Conservation (phyloP, 2,329 filamentous ascomycete species). For the Elsinoe arachidis region DNA sequence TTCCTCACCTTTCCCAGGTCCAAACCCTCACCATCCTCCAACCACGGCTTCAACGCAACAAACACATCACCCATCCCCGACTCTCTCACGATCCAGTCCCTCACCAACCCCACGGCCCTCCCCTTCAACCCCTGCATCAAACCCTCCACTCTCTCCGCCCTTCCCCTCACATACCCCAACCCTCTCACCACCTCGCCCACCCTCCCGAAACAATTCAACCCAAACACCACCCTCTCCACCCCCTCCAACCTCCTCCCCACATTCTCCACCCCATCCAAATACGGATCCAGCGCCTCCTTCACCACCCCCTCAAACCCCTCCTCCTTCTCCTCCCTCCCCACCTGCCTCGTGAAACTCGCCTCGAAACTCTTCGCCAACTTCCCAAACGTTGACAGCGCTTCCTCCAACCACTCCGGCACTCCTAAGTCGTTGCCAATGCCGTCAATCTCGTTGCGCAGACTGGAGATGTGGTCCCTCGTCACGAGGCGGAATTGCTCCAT, state of each 20-base stretch:
- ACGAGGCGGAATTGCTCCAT: slow-evolving; percentile 73
- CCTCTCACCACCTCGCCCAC: slow-evolving; percentile 48
- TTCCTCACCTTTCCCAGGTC: slow-evolving; percentile 48
- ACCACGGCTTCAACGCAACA: slow-evolving; percentile 42
- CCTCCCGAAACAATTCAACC: slow-evolving; percentile 60
- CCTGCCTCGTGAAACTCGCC: slow-evolving; percentile 55
- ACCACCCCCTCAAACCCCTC: slow-evolving; percentile 65
- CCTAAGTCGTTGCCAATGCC: slow-evolving; percentile 63
- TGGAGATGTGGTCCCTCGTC: slow-evolving; percentile 70
- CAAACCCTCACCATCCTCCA: slow-evolving; percentile 28
- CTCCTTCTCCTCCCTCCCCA: slow-evolving; percentile 46
- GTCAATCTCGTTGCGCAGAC: slow-evolving; percentile 63
- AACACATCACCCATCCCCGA: slow-evolving; percentile 66
- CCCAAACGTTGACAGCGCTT: slow-evolving; percentile 68
- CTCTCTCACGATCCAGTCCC: slow-evolving; percentile 59
- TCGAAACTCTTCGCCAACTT: slow-evolving; percentile 81
- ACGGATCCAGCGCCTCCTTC: slow-evolving; percentile 74
- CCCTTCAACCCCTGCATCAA: slow-evolving; percentile 27
- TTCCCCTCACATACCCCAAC: slow-evolving; percentile 56
- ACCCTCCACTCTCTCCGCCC: slow-evolving; percentile 31
- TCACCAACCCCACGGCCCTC: slow-evolving; percentile 50
- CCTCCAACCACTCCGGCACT: slow-evolving; percentile 69
- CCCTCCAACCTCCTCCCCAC: slow-evolving; percentile 53
- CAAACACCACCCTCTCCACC: slow-evolving; percentile 56
- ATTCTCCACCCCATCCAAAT: slow-evolving; percentile 64